Percentiles rank a stretch among this genome's conserved stretches.
Evolutionary conservation across 1,139 yeast species (phyloP).

Genomic region (Scheffersomyces illinoinensis): DNA sequence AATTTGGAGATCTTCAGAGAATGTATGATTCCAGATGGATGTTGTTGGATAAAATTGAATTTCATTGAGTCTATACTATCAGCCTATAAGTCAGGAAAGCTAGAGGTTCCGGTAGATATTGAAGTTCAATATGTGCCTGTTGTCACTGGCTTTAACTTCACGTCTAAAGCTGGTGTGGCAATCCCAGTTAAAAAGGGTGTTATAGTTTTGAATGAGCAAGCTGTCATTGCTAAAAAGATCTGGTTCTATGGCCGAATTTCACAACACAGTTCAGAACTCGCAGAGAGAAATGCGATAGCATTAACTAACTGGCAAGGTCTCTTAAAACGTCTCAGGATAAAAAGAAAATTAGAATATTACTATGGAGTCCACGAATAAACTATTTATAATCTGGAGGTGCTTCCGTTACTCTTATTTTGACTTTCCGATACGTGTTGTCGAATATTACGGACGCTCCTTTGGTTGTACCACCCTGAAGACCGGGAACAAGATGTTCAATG

Average conservation of each 20-base stretch:
- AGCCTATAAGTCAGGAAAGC: conserved; percentile 9
- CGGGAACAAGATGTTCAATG: conserved; percentile 5
- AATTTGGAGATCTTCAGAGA: conserved; percentile 34
- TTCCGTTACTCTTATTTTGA: conserved; percentile 23
- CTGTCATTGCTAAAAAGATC: conserved; percentile 19
- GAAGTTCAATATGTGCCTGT: conserved; percentile 32
- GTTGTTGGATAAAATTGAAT: conserved; percentile 31
- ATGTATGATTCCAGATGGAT: conserved; percentile 35
- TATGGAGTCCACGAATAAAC: conserved; percentile 9
- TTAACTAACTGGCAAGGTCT: conserved; percentile 24
- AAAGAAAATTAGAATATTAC: conserved; percentile 18
- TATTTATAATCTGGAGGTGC: conserved; percentile 42
- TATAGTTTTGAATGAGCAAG: conserved; percentile 22
- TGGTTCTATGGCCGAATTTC: conserved; percentile 30
- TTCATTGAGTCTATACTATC: conserved; percentile 24
- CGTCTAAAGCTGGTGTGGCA: conserved; percentile 26
- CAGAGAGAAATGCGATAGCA: conserved; percentile 6
- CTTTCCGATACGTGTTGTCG: conserved; percentile 11
- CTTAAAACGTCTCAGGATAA: conserved; percentile 22
- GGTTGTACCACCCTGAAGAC: conserved; percentile 25
- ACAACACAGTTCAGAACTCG: conserved; percentile 8
- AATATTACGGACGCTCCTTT: conserved; percentile 29
- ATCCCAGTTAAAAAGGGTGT: conserved; percentile 35
- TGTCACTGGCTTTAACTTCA: conserved; percentile 35
- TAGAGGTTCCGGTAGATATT: conserved; percentile 4